Evolutionary conservation across 164 flowering plant species (phyloP).

Genomic region (Kalanchoe fedtschenkoi): DNA sequence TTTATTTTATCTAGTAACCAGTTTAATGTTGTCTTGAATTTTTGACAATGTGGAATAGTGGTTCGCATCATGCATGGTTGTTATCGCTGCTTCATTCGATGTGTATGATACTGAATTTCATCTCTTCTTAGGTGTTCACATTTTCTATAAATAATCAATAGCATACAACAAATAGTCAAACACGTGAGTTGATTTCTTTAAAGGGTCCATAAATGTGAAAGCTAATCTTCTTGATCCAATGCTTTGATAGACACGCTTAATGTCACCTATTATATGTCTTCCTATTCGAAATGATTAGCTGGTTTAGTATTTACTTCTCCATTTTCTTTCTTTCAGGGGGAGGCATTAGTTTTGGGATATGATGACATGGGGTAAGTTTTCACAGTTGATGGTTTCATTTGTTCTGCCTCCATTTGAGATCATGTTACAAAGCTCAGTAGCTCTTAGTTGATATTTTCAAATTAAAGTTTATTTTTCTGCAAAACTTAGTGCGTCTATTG

Average conservation of each 20-base stretch:
- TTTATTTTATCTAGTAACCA: too few relatives aligned
- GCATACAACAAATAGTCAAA: too few relatives aligned
- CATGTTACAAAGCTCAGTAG: too few relatives aligned
- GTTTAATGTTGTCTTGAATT: not conserved
- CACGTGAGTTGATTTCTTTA: not conserved
- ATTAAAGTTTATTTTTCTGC: not conserved
- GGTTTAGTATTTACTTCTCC: slow-evolving; percentile 6
- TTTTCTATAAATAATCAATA: not conserved
- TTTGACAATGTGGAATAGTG: not conserved
- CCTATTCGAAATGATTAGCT: too few relatives aligned
- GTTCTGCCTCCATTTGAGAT: not conserved
- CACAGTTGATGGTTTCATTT: slow-evolving; percentile 1
- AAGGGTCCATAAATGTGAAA: not conserved
- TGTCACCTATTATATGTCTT: too few relatives aligned
- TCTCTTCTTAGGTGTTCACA: not conserved
- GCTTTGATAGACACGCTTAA: too few relatives aligned
- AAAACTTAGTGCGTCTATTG: not conserved
- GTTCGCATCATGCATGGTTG: not conserved
- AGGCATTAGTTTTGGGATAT: slow-evolving; percentile 69
- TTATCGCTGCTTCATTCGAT: not conserved
- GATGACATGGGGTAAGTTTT: slow-evolving; percentile 62
- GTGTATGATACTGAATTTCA: not conserved
- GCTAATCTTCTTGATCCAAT: not conserved
- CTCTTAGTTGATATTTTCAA: not conserved
- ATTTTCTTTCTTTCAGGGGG: slow-evolving; percentile 40